These are phyloP conservation scores for Backusella morwellensis DNA, from an alignment of 192 early-diverging fungal genomes.

Conservation along the genomic window DNA sequence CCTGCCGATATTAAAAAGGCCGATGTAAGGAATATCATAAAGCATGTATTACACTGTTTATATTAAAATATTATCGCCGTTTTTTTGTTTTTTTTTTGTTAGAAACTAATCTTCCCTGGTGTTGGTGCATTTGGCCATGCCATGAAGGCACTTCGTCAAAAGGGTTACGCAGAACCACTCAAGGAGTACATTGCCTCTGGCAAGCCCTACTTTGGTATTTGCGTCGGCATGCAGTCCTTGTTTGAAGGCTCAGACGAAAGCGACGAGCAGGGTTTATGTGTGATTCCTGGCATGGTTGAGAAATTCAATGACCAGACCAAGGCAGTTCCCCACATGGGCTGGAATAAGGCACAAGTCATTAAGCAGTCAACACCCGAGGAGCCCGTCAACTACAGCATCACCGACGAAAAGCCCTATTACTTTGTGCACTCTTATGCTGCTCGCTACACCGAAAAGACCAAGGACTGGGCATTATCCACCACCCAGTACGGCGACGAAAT, in stretches of 20 bases:
- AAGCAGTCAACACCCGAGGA: slow-evolving; percentile 36
- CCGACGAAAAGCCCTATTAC: slow-evolving; percentile 73
- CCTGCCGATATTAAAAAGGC: slow-evolving; percentile 86
- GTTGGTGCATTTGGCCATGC: slow-evolving; percentile 97
- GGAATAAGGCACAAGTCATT: slow-evolving; percentile 71
- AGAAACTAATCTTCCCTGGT: slow-evolving; percentile 97
- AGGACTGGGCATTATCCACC: slow-evolving; percentile 75
- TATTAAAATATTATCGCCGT: too few relatives aligned
- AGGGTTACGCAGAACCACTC: slow-evolving; percentile 80
- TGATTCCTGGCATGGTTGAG: slow-evolving; percentile 71
- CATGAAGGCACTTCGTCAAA: slow-evolving; percentile 71
- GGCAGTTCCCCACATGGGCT: slow-evolving; percentile 98
- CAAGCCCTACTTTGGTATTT: slow-evolving; percentile 96
- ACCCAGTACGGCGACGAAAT: slow-evolving; percentile 89
- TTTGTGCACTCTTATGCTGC: slow-evolving; percentile 98
- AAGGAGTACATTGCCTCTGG: slow-evolving; percentile 82
- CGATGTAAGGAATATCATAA: slow-evolving; percentile 55
- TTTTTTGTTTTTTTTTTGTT: too few relatives aligned
- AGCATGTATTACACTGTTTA: too few relatives aligned
- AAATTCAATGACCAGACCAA: slow-evolving; percentile 71
- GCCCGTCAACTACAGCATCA: slow-evolving; percentile 34
- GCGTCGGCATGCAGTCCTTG: slow-evolving; percentile 96
- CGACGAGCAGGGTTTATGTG: slow-evolving; percentile 73
- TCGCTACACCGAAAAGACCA: slow-evolving; percentile 53
- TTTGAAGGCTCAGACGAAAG: slow-evolving; percentile 91